These are phyloP conservation scores for Solanum pimpinellifolium DNA, from an alignment of 257 asterid genomes.

Conservation along the genomic window DNA sequence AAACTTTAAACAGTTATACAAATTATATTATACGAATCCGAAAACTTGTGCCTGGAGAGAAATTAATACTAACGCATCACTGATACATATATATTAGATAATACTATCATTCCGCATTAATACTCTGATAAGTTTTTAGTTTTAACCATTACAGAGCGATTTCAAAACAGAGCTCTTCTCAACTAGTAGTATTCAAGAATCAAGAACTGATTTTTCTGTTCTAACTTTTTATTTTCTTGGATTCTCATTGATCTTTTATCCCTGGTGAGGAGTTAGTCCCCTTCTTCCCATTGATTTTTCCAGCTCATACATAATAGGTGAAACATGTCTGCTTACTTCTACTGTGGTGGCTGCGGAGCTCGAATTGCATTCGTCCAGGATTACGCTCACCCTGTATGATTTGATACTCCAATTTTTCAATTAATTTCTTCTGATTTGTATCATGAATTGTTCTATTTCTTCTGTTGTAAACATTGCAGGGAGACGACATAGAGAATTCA, in stretches of 20 bases:
- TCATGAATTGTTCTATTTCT: neutral
- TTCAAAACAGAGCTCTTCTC: neutral
- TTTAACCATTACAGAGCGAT: neutral
- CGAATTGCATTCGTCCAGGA: neutral
- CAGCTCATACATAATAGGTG: neutral
- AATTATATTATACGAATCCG: no score
- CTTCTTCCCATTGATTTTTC: neutral
- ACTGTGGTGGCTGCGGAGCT: neutral
- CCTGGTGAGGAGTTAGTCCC: neutral
- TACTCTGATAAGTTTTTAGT: neutral
- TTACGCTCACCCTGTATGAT: neutral
- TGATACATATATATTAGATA: no score
- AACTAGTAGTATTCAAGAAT: neutral
- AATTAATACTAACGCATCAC: no score
- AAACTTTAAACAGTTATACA: no score
- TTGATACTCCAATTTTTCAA: neutral
- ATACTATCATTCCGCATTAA: neutral
- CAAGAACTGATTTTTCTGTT: neutral
- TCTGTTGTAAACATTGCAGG: neutral
- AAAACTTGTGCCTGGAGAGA: no score
- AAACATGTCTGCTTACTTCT: neutral
- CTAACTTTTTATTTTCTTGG: neutral
- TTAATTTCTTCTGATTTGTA: neutral
- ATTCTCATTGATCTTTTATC: neutral
- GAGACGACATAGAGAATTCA: neutral